These are phyloP conservation scores for Rosellinia necatrix DNA, from an alignment of 2,329 filamentous ascomycete species.

Conservation along the genomic window DNA sequence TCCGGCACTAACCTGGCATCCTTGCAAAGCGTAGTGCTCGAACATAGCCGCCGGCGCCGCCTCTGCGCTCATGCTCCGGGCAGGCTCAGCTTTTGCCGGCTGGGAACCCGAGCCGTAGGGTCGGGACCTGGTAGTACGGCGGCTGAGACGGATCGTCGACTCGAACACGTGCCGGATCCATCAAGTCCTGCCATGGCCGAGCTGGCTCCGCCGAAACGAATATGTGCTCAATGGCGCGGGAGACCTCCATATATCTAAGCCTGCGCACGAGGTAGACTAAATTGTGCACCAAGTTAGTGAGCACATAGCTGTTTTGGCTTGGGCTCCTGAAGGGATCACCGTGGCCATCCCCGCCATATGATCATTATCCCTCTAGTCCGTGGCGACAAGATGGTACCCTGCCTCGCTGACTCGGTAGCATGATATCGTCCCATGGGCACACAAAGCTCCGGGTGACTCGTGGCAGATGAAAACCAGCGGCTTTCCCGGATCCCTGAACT, in stretches of 20 bases:
- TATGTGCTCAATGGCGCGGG: slow-evolving; percentile 61
- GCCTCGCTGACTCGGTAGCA: slow-evolving; percentile 60
- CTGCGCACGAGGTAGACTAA: slow-evolving; percentile 64
- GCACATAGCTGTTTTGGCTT: slow-evolving; percentile 61
- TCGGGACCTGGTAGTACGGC: slow-evolving; percentile 60
- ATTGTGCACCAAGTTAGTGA: slow-evolving; percentile 65
- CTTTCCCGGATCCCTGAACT: slow-evolving; percentile 51
- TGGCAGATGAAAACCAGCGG: slow-evolving; percentile 67
- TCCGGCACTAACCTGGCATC: slow-evolving; percentile 62
- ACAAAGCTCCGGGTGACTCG: slow-evolving; percentile 71
- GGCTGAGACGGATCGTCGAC: slow-evolving; percentile 65
- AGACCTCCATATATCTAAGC: slow-evolving; percentile 61
- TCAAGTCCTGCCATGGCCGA: slow-evolving; percentile 63
- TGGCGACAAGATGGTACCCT: slow-evolving; percentile 69
- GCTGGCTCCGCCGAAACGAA: slow-evolving; percentile 65
- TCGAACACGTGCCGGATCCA: slow-evolving; percentile 68
- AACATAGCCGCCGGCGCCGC: slow-evolving; percentile 65
- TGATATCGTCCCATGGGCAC: slow-evolving; percentile 70
- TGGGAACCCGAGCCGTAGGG: slow-evolving; percentile 49
- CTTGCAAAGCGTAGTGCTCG: slow-evolving; percentile 70
- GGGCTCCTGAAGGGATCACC: slow-evolving; percentile 52
- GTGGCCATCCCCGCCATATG: slow-evolving; percentile 66
- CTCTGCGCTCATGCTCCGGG: too few species aligned
- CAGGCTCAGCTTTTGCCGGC: slow-evolving; percentile 21
- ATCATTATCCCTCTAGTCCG: slow-evolving; percentile 71